Conservation (phyloP, 176 grass and related monocot genomes). For the Urochloa ruziziensis region DNA sequence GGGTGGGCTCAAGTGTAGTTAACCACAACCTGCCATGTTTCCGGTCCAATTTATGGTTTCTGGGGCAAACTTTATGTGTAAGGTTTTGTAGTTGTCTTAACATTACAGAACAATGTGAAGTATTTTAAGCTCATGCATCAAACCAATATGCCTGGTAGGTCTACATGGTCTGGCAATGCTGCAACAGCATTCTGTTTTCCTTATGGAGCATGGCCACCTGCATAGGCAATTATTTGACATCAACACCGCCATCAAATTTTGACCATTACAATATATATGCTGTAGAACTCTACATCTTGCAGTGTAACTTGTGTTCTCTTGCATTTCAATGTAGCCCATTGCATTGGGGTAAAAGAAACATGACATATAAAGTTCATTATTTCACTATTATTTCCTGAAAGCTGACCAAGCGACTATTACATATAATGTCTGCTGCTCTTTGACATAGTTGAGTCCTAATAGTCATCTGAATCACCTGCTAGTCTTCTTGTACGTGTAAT, state of each 20-base stretch:
- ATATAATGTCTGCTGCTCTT: background rate
- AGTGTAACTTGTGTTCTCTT: background rate
- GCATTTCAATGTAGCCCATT: background rate
- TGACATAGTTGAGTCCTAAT: background rate
- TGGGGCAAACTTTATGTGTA: background rate
- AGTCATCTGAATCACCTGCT: background rate
- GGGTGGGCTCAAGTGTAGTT: background rate
- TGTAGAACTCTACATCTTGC: background rate
- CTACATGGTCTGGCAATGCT: background rate
- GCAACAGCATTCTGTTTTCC: background rate
- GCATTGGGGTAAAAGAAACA: background rate
- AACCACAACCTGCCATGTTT: background rate
- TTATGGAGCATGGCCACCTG: constrained; percentile 3
- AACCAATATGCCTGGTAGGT: background rate
- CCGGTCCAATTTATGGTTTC: background rate
- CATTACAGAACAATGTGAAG: background rate
- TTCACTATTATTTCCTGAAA: background rate
- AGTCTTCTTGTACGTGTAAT: background rate
- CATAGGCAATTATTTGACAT: background rate
- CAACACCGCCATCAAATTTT: background rate
- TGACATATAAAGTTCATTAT: background rate
- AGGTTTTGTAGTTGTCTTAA: background rate
- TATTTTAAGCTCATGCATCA: background rate
- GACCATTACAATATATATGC: background rate
- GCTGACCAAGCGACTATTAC: background rate